These are phyloP conservation scores for Daldinia sp. DNA, from an alignment of 2,329 filamentous ascomycete species.

Conservation along the genomic window DNA sequence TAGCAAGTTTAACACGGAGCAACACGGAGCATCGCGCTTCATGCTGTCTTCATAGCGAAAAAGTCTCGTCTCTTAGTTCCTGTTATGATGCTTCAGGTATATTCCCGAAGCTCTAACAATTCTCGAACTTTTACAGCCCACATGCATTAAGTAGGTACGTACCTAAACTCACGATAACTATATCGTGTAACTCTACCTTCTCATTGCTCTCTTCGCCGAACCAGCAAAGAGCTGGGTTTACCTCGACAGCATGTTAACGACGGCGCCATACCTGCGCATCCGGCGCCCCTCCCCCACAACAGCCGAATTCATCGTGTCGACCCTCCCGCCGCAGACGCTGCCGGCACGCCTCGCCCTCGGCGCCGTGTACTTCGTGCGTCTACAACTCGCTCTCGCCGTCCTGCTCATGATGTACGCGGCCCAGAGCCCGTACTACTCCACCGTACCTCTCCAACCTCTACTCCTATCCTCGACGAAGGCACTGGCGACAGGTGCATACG, in stretches of 20 bases:
- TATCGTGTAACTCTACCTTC: no score
- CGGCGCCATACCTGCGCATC: slow-evolving; percentile 69
- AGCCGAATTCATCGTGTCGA: slow-evolving; percentile 92
- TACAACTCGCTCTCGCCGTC: slow-evolving; percentile 57
- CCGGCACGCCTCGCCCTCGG: slow-evolving; percentile 61
- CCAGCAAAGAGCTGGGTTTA: background rate
- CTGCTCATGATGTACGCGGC: slow-evolving; percentile 64
- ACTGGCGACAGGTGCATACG: background rate
- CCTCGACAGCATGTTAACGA: slow-evolving; percentile 68
- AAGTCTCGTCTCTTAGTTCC: background rate
- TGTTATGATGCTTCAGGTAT: background rate
- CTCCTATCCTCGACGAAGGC: background rate
- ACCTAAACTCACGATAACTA: background rate
- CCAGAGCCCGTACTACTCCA: slow-evolving; percentile 39
- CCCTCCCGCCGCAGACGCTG: slow-evolving; percentile 69
- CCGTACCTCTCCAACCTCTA: slow-evolving; percentile 2
- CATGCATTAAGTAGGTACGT: background rate
- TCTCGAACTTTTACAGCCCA: background rate
- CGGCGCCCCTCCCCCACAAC: slow-evolving; percentile 85
- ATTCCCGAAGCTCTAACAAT: background rate
- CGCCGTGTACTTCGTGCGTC: slow-evolving; percentile 59
- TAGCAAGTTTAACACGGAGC: background rate
- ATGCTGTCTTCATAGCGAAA: background rate
- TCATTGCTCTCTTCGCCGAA: background rate
- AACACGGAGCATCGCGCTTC: background rate